A percentile compares a stretch with the other conserved stretches of the same genome.
Conservation (phyloP, 106 monocot species). For the Acorus calamus region DNA sequence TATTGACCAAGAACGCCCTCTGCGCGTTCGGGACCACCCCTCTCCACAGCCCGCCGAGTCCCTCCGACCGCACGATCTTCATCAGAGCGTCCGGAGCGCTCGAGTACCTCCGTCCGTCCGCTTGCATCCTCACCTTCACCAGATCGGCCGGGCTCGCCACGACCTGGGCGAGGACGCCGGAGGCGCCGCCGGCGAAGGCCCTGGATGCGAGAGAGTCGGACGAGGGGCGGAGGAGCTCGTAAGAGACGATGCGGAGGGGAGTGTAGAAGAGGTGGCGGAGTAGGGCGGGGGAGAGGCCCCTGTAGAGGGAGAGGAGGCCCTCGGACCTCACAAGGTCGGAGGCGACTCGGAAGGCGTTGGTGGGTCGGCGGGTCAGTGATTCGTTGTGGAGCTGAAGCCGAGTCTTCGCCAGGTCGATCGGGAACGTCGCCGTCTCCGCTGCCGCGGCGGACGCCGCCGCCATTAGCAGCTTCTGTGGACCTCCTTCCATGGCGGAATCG, state of each 20-base stretch:
- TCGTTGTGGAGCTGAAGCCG: conserved; percentile 53
- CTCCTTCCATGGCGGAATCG: too few species aligned
- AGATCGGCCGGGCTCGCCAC: conserved; percentile 84
- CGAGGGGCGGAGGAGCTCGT: conserved; percentile 46
- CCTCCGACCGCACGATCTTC: conserved; percentile 53
- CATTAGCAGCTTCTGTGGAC: too few species aligned
- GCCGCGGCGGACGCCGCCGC: conserved; percentile 31
- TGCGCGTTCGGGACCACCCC: conserved; percentile 76
- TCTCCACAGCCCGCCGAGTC: conserved; percentile 65
- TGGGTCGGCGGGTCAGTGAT: background rate
- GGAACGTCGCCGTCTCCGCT: conserved; percentile 72
- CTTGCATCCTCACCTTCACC: conserved; percentile 94
- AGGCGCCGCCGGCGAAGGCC: conserved; percentile 58
- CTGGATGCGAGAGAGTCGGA: conserved; percentile 33
- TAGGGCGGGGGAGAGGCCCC: conserved; percentile 64
- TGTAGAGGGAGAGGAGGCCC: conserved; percentile 40
- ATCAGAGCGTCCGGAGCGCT: conserved; percentile 49
- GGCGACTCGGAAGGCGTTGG: conserved; percentile 15
- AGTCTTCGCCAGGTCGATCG: conserved; percentile 74
- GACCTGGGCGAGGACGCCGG: conserved; percentile 71
- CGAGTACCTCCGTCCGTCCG: conserved; percentile 51
- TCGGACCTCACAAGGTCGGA: conserved; percentile 25
- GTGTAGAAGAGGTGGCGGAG: conserved; percentile 84
- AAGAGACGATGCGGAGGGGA: conserved; percentile 68
- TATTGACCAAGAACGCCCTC: conserved; percentile 88